These are phyloP conservation scores for Schwanniomyces pseudopolymorphus DNA, from an alignment of 805 yeast genomes.

Conservation along the genomic window DNA sequence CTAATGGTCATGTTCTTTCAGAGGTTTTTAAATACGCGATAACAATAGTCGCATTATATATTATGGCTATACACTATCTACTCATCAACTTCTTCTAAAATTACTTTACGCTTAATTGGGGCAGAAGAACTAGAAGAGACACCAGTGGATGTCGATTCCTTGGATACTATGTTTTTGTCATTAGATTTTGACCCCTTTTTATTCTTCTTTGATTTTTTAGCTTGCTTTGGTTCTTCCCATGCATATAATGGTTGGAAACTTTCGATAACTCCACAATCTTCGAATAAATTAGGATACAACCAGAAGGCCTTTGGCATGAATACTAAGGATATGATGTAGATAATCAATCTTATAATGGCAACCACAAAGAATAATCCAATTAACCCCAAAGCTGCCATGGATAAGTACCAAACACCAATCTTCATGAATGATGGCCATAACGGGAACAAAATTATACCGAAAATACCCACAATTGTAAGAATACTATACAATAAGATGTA, in stretches of 20 bases:
- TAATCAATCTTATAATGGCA: slow-evolving; percentile 75
- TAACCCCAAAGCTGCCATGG: slow-evolving; percentile 72
- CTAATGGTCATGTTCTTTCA: slow-evolving; percentile 2
- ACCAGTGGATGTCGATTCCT: slow-evolving; percentile 11
- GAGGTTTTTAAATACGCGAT: slow-evolving; percentile 1
- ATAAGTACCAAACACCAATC: slow-evolving; percentile 85
- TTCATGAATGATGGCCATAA: slow-evolving; percentile 93
- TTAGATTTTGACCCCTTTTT: slow-evolving; percentile 3
- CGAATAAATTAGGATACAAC: slow-evolving; percentile 95
- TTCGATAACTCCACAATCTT: slow-evolving; percentile 90
- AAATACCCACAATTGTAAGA: slow-evolving; percentile 62
- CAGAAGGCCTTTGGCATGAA: slow-evolving; percentile 76
- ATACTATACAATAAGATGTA: slow-evolving; percentile 61
- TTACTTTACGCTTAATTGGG: slow-evolving; percentile 30
- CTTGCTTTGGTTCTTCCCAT: slow-evolving; percentile 57
- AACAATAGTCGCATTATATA: background rate
- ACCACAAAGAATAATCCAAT: slow-evolving; percentile 72
- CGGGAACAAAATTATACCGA: slow-evolving; percentile 76
- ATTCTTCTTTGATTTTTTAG: slow-evolving; percentile 21
- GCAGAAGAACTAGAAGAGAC: slow-evolving; percentile 13
- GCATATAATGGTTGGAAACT: slow-evolving; percentile 89
- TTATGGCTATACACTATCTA: slow-evolving; percentile 7
- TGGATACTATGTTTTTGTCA: background rate
- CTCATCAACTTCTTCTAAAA: slow-evolving; percentile 43
- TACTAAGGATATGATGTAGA: slow-evolving; percentile 61